phyloP scores from a whole-genome alignment of 116 monocot species.

The Papilionanthe hybrid region DNA sequence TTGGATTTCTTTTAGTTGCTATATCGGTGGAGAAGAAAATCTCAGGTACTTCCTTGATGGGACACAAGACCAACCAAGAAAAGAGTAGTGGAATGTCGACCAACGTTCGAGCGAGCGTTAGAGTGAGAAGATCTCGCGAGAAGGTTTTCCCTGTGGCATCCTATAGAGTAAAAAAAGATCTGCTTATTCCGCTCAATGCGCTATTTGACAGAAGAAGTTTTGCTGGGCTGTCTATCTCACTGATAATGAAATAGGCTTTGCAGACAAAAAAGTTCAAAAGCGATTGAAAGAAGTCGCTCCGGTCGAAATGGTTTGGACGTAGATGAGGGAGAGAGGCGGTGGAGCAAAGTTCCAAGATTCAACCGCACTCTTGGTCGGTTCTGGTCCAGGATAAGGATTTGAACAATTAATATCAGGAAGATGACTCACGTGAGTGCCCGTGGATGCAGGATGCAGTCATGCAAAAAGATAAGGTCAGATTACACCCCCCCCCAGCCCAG shows the following conservation, averaged over 20 bases:
- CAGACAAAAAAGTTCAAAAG: too few species aligned
- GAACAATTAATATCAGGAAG: neutral
- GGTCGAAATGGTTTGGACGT: too few species aligned
- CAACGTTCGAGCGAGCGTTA: too few species aligned
- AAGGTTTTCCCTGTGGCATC: too few species aligned
- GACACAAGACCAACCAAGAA: constrained; percentile 1
- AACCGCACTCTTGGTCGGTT: neutral
- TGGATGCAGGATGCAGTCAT: neutral
- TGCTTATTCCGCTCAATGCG: too few species aligned
- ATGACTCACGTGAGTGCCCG: neutral
- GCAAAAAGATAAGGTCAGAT: neutral
- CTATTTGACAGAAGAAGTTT: too few species aligned
- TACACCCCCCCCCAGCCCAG: neutral
- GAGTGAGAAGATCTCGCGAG: too few species aligned
- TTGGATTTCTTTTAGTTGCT: constrained; percentile 3
- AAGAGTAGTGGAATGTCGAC: too few species aligned
- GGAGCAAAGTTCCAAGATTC: neutral
- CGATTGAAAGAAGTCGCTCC: neutral
- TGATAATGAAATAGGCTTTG: too few species aligned
- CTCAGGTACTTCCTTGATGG: neutral
- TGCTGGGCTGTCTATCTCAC: too few species aligned
- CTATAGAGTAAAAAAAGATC: too few species aligned
- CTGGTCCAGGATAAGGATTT: neutral
- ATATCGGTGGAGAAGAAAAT: neutral
- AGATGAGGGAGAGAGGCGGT: neutral